These are phyloP conservation scores for Cornus controversa DNA, from an alignment of 148 eudicot species.

Conservation along the genomic window DNA sequence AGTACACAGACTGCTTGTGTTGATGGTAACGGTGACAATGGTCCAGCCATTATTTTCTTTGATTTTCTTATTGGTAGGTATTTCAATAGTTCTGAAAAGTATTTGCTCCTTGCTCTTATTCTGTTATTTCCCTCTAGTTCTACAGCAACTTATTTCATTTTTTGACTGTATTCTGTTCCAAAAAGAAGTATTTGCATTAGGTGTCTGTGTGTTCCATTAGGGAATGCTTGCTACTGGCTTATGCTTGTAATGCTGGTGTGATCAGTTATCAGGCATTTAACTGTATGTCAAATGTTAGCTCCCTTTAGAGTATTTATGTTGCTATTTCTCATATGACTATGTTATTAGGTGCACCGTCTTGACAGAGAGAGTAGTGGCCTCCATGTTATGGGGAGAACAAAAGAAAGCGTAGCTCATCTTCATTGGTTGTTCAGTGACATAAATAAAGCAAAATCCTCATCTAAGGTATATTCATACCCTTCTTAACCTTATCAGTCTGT, in stretches of 20 bases:
- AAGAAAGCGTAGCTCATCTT: constrained; percentile 64
- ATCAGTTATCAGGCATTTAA: too few species aligned
- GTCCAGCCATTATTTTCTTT: too few species aligned
- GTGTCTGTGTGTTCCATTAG: neutral
- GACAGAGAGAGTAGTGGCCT: constrained; percentile 95
- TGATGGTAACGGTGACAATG: too few species aligned
- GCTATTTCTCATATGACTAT: neutral
- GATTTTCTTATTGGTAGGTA: neutral
- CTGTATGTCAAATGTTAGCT: neutral
- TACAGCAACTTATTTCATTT: neutral
- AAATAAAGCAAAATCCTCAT: constrained; percentile 49
- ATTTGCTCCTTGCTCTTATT: neutral
- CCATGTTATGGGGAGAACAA: constrained; percentile 86
- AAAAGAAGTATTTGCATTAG: neutral
- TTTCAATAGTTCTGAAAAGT: too few species aligned
- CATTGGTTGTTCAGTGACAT: constrained; percentile 63
- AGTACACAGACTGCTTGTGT: too few species aligned
- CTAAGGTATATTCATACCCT: constrained; percentile 49
- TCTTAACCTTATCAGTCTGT: constrained; percentile 14
- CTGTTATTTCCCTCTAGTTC: neutral
- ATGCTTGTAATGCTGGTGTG: neutral
- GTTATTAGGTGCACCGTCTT: constrained; percentile 79
- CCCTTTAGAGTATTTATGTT: neutral
- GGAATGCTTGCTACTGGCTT: neutral
- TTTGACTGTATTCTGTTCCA: neutral